Evolutionary conservation across 345 rosid genomes (phyloP), one percentile per base, ranked within the genome.

Genomic region (Odontarrhena argentea): DNA sequence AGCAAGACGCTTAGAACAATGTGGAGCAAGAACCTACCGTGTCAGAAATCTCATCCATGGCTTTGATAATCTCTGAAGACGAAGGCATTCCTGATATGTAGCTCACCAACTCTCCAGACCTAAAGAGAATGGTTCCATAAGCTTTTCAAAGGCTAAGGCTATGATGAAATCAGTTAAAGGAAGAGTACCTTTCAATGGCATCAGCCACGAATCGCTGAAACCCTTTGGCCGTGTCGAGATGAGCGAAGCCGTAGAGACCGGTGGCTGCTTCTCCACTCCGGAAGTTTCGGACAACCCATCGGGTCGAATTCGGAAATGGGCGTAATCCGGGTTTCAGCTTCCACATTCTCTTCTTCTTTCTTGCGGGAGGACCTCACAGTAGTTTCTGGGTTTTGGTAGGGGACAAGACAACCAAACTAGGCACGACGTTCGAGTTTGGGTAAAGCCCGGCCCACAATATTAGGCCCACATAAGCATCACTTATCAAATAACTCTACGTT

Each of bases 41-140:
- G 62, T 94, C 75, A 8, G 97, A 88, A 55, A 94, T 91, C 78
- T 94, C 99, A 68, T 94, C 97, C 96, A 94, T 87, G 62, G 96
- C 87, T 59, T 70, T 80, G 34, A 94, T 65, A 52, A 88, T 76
- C 62, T 94, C 89, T 25, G 79, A 70, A 2, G 99, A 81, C 0
- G 96, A 78, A 70, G 95, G 88, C 91, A 74, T 83, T 6, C 72
- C 73, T 26, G 93, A 76, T 62, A 94, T 86, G 73, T 67, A 77
- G 70, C 77, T 67, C 65, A 91, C 82, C 68, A 94, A 78, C 71
- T 88, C 99, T 1, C 77, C 77, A 0, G 95, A 86, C 88, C 99
- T 94, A 69, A 61, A 8, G 38, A 28, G 7, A 70, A 57, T 22
- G 24, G 18, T 43, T 68, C 24, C 37, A 40, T 0, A 40, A 46